Conservation (phyloP, 306 rosid genomes). For the Sophora flavescens region DNA sequence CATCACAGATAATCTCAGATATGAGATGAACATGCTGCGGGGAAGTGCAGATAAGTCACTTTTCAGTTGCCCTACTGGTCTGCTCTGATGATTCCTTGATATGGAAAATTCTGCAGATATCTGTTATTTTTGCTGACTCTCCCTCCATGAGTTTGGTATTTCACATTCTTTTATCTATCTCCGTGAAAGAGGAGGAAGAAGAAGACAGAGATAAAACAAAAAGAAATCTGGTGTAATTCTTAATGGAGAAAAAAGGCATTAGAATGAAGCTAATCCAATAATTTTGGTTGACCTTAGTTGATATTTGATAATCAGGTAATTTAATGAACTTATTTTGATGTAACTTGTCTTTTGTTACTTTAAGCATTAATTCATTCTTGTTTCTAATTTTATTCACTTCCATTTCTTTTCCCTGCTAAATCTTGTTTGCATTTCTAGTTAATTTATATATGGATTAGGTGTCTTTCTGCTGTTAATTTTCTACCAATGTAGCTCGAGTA, state of each 20-base stretch:
- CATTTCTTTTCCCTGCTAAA: neutral
- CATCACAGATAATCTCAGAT: conserved; percentile 41
- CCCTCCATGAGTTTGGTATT: conserved; percentile 45
- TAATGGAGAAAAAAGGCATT: conserved; percentile 6
- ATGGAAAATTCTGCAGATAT: conserved; percentile 38
- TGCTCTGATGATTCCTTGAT: conserved; percentile 44
- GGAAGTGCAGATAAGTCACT: conserved; percentile 37
- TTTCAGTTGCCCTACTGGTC: conserved; percentile 43
- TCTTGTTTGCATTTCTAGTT: conserved; percentile 28
- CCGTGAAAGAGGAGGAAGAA: conserved; percentile 23
- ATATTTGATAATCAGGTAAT: conserved; percentile 38
- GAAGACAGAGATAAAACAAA: conserved; percentile 18
- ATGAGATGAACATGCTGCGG: conserved; percentile 45
- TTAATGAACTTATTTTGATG: conserved; percentile 20
- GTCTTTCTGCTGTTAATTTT: conserved; percentile 26
- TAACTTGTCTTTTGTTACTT: conserved; percentile 23
- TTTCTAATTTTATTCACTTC: conserved; percentile 25
- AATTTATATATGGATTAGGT: neutral
- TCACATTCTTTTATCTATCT: conserved; percentile 35
- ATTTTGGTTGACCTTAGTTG: conserved; percentile 41
- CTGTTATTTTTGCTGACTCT: conserved; percentile 35
- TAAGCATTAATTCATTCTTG: conserved; percentile 36
- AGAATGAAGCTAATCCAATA: conserved; percentile 39
- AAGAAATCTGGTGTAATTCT: conserved; percentile 26
- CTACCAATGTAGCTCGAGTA: neutral